A percentile compares a stretch with the other conserved stretches of the same genome.
These are phyloP conservation scores for Chlamydomonas urium DNA, from an alignment of 139 green algal genomes.

Conservation along the genomic window DNA sequence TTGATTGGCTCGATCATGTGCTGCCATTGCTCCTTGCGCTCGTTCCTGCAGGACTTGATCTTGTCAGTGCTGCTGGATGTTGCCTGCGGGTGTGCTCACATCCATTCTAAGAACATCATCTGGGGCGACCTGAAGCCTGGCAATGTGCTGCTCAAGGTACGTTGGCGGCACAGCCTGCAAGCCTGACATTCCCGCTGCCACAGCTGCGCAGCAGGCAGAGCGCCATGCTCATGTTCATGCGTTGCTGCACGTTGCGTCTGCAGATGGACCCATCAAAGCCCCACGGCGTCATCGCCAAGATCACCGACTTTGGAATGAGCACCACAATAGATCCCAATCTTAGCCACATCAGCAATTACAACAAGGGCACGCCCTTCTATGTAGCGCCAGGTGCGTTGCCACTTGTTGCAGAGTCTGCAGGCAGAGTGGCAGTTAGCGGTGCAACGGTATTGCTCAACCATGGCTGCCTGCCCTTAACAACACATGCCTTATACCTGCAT, in stretches of 20 bases:
- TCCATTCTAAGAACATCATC: conserved; percentile 31
- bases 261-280: conserved; percentile 2
- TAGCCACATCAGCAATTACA: conserved; percentile 7
- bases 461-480: too few species aligned
- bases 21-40: too few species aligned
- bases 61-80: conserved; percentile 24
- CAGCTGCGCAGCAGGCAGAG: too few species aligned
- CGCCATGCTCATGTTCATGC: too few species aligned
- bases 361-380: conserved; percentile 8
- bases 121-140: conserved; percentile 19
- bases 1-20: too few species aligned
- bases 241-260: background rate
- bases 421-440: too few species aligned
- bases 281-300: conserved; percentile 21
- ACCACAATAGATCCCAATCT: conserved; percentile 4
- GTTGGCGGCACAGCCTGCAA: too few species aligned
- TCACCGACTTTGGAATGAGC: conserved; percentile 25
- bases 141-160: conserved; percentile 27
- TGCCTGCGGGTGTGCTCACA: conserved; percentile 13
- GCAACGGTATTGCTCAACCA: too few species aligned
- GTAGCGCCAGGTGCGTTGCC: background rate
- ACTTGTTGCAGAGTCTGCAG: too few species aligned
- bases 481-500: too few species aligned
- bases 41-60: conserved; percentile 15
- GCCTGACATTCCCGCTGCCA: too few species aligned